Base-by-base conservation (phyloP, 1,139 yeast genomes). In the Pichia norvegensis region DNA sequence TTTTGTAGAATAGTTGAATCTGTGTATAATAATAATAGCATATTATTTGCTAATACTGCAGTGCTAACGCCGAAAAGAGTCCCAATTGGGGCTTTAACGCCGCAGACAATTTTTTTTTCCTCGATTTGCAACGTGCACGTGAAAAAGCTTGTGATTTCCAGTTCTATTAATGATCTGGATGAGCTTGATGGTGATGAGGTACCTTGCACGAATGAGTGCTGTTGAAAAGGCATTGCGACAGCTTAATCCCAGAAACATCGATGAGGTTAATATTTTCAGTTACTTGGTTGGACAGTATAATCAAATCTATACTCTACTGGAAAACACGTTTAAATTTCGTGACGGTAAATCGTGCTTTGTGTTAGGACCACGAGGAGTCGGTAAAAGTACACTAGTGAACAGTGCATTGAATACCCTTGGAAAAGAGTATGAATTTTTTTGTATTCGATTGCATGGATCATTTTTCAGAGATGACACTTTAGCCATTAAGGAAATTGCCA, bases 401-500 rank as follows among this genome's bases (percentile, higher is more conserved):
- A 65, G 70, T 7, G 86, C 85, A 0, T 52, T 92, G 25, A 53
- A 62, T 0, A 65, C 69, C n/a, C 65, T 88, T 22, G 55, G 66
- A 3, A 60, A 66, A 37, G 70, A 69, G 53, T 59, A 64, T 2
- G 63, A 71, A 44, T 87, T 80, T 59, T 68, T 90, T 20, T 69
- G 75, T 0, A 76, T 92, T 11, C 63, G 74, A 31, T 66, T 92
- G 37, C 80, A 83, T 50, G 95, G 97, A 0, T 66, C 73, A 31
- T 72, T 82, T 3, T 95, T 86, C 58, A 62, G 75, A 2, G 92
- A 84, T 56, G 98, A 92, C 58, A 74, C 72, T 42, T 69, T 76
- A 45, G 97, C 97, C 0, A 74, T 92, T 11, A 73, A 92, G 44
- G 94, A 87, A 54, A 84, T 92, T 47, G 95, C 95, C 0, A 70